These are phyloP conservation scores for Aspergillus hancockii DNA, from an alignment of 495 filamentous ascomycete genomes.

Conservation along the genomic window DNA sequence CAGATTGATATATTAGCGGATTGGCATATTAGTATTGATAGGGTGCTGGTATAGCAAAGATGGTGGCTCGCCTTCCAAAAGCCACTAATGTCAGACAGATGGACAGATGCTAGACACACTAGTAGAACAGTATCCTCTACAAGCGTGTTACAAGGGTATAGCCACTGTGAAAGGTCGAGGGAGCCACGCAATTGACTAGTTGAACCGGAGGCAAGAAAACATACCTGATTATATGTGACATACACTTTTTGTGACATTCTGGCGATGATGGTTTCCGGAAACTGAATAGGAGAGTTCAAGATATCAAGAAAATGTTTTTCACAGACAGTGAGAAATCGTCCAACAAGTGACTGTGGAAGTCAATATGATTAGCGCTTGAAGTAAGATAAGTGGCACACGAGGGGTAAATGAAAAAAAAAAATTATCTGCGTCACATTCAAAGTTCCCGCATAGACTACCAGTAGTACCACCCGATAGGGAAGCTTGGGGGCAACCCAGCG, in stretches of 20 bases:
- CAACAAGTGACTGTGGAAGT: neutral
- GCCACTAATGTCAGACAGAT: neutral
- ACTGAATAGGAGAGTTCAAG: conserved; percentile 6
- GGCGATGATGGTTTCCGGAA: conserved; percentile 16
- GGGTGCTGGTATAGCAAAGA: neutral
- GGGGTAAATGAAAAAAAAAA: conserved; percentile 24
- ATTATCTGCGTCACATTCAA: conserved; percentile 21
- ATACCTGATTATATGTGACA: conserved; percentile 93
- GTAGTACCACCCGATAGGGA: conserved; percentile 3
- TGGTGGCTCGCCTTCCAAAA: neutral
- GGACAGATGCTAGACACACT: neutral
- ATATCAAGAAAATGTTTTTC: conserved; percentile 4
- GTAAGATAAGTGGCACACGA: conserved; percentile 15
- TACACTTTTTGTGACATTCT: conserved; percentile 88
- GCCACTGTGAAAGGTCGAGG: neutral
- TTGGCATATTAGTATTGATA: neutral
- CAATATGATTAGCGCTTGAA: neutral
- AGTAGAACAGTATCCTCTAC: neutral
- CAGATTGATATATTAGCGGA: conserved; percentile 23
- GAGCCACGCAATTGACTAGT: neutral
- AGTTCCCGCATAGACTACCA: too few relatives aligned
- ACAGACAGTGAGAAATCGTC: conserved; percentile 9
- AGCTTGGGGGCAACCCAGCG: neutral
- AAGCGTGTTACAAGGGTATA: neutral
- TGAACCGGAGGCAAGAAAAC: conserved; percentile 22